Evolutionary conservation across 2,329 filamentous ascomycete genomes (phyloP), one percentile per base, ranked within the genome.

Genomic region (Emmonsiellopsis sp.): DNA sequence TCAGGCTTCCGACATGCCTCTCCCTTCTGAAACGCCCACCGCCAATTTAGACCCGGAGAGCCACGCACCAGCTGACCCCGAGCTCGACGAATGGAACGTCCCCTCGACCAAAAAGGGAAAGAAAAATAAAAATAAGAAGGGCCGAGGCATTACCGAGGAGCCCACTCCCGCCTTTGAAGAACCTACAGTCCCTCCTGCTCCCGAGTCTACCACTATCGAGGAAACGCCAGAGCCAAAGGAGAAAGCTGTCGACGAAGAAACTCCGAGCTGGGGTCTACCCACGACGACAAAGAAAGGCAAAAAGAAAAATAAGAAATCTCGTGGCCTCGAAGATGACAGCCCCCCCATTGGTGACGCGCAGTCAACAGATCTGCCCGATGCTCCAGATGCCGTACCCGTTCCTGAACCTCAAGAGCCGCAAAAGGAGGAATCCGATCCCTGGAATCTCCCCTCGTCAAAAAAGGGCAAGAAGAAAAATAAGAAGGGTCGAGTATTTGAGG

Each of bases 231-330:
- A 49, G 3, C 35, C 13, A 32, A 31, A 16, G 9, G 11, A 35
- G 34, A 40, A 49, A 49, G 15, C 10, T 40, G 10, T 49, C 7
- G 47, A 31, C 10, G 35, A 31, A 40, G 11, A 31, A 3, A 31
- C 35, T 31, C 15, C 11, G 20, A 16, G 31, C 31, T 35, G 37
- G 38, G 26, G 32, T 26, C 6, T 43, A 16, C 38, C 49, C 7
- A 20, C 34, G n/a, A 52, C 34, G n/a, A 52, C 9, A 16, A 54
- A 42, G 15, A 55, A 55, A 41, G 37, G 30, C 15, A 50, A 50
- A 32, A 59, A 57, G 51, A 54, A 58, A 51, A 63, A 62, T 55
- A 59, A 59, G 30, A 60, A 57, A 41, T 13, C 38, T 32, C 49
- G 20, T 16, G 38, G 11, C 16, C 38, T 51, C 42, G 26, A 51